Evolutionary conservation across 805 yeast genomes (phyloP).

Genomic region (Candida chilensis): DNA sequence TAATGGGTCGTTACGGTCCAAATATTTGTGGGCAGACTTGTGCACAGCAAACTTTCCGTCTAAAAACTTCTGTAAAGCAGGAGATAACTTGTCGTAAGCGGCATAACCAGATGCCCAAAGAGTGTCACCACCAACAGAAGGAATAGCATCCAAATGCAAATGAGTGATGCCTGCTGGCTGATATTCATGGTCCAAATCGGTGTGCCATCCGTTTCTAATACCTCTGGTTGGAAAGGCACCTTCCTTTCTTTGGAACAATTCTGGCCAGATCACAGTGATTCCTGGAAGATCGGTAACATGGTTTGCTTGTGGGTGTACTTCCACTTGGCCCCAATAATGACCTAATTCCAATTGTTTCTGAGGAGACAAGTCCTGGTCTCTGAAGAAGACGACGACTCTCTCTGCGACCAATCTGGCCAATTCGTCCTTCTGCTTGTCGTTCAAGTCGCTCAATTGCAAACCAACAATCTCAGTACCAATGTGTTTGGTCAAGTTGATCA

Average conservation of each 20-base stretch:
- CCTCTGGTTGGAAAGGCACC: too few relatives aligned
- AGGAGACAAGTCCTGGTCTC: conserved; percentile 35
- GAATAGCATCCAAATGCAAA: conserved; percentile 41
- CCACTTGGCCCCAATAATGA: conserved; percentile 34
- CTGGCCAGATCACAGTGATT: conserved; percentile 20
- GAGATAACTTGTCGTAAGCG: conserved; percentile 43
- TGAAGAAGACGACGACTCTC: conserved; percentile 40
- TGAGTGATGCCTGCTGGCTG: conserved; percentile 51
- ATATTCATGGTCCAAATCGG: conserved; percentile 46
- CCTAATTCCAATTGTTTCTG: conserved; percentile 34
- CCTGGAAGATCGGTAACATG: conserved; percentile 22
- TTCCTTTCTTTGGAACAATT: too few relatives aligned
- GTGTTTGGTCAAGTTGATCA: conserved; percentile 31
- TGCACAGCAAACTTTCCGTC: conserved; percentile 33
- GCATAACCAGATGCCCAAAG: conserved; percentile 44
- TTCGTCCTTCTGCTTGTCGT: conserved; percentile 34
- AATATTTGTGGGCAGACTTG: conserved; percentile 29
- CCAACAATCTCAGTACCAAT: conserved; percentile 45
- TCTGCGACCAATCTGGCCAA: conserved; percentile 37
- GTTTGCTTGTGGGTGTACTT: conserved; percentile 24
- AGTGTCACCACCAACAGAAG: conserved; percentile 46
- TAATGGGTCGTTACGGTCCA: conserved; percentile 35
- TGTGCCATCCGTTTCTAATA: too few relatives aligned
- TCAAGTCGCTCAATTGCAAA: conserved; percentile 30
- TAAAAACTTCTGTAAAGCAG: conserved; percentile 33